Evolutionary conservation across 495 filamentous ascomycete species (phyloP).

Genomic region (Saxophila tyrrhenica): DNA sequence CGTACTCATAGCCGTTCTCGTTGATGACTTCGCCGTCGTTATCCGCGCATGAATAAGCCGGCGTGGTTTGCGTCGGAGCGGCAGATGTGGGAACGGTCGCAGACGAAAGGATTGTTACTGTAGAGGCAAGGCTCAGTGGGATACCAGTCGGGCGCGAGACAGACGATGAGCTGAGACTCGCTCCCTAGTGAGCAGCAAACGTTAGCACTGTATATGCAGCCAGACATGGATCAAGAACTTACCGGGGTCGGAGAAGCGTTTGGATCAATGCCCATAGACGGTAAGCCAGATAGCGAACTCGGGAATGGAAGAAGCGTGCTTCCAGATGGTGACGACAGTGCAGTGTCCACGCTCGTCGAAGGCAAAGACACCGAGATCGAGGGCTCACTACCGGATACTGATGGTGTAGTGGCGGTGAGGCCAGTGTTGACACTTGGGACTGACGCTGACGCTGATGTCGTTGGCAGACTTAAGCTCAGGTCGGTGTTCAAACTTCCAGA

Average conservation of each 20-base stretch:
- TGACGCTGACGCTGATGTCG: background rate
- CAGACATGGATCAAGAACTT: no score
- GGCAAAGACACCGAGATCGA: background rate
- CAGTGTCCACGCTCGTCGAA: no score
- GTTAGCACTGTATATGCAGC: no score
- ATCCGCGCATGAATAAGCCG: background rate
- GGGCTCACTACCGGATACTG: background rate
- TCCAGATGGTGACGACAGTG: background rate
- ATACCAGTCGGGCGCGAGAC: background rate
- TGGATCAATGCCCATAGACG: background rate
- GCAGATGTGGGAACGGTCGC: constrained; percentile 1
- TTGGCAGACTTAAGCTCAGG: background rate
- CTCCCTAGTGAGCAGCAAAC: no score
- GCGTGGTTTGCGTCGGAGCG: background rate
- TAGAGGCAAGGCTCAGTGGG: background rate
- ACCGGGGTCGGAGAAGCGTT: no score
- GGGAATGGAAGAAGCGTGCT: background rate
- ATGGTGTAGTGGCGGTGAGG: background rate
- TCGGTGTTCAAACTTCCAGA: background rate
- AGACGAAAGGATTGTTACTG: background rate
- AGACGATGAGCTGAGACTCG: background rate
- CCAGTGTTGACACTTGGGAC: background rate
- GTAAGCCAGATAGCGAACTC: background rate
- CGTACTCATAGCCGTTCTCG: background rate
- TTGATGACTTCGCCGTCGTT: background rate